Evolutionary conservation across 2,329 filamentous ascomycete species (phyloP).

Genomic region (Elsinoe ampelina): DNA sequence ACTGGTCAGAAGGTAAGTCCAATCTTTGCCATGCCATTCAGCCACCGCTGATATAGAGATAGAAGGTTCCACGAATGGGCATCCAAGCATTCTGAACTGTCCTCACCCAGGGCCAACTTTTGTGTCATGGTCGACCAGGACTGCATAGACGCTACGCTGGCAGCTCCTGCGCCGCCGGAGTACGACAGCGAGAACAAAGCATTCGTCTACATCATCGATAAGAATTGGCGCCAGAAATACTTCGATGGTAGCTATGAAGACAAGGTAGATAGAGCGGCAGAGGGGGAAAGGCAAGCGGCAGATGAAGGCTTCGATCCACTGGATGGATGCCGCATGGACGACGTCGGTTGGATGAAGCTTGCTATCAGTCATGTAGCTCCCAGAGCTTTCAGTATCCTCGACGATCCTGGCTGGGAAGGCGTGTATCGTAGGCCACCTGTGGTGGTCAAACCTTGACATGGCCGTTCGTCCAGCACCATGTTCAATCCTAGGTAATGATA

Average conservation of each 20-base stretch:
- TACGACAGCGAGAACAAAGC: neutral
- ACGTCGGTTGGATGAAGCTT: neutral
- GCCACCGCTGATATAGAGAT: neutral
- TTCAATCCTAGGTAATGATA: no score
- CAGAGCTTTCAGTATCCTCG: neutral
- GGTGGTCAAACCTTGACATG: neutral
- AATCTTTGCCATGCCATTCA: no score
- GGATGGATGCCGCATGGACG: constrained; percentile 1
- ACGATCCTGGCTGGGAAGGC: constrained; percentile 1
- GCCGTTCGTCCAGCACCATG: no score
- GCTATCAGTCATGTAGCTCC: neutral
- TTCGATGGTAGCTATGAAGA: neutral
- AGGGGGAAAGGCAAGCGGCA: neutral
- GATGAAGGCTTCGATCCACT: neutral
- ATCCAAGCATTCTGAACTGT: neutral
- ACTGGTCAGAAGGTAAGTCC: neutral
- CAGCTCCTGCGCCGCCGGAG: neutral
- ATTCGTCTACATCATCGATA: constrained; percentile 1
- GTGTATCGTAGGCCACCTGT: neutral
- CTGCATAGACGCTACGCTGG: neutral
- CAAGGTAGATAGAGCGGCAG: neutral
- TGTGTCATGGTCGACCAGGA: constrained; percentile 4
- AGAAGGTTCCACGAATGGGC: neutral
- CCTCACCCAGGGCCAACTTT: neutral
- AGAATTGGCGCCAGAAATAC: neutral